Evolutionary conservation across 257 asterid species (phyloP), one percentile per base, ranked within the genome.

Genomic region (Cruciata laevipes): DNA sequence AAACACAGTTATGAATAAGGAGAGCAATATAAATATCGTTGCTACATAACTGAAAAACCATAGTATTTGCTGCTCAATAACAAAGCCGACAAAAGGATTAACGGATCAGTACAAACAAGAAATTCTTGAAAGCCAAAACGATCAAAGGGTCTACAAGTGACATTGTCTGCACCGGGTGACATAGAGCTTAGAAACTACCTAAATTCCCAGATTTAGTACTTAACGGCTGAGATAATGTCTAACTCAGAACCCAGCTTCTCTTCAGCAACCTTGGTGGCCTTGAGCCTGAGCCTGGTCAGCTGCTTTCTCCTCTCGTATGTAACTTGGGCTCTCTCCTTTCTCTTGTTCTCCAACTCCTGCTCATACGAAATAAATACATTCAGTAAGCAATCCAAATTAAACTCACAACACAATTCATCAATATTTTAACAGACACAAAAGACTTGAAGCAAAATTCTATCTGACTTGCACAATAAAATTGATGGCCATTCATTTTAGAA

Each of bases 161-260:
- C 55, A 47, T 59, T 70, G 63, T 51, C 23, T 21, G 60, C 30
- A 47, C 25, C 60, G 63, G 30, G 25, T 60, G 31, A 63, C 63
- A 47, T 10, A 30, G 57, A 40, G 47, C 63, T 47, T 42, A 24
- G 32, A 14, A 44, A n/a, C 67, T 42, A 56, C 49, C 63, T 33
- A 63, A 23, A 3, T 23, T 32, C 42, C 49, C 12, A 12, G 32
- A 16, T 40, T 73, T 16, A 69, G 73, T 77, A 77, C 67, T 73
- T 77, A 63, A 77, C 73, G 20, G 81, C 61, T 7, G 78, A 73
- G 61, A 77, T 59, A 35, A 77, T 63, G 61, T 73, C 75, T 9
- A 77, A 65, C 66, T 77, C 67, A 42, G 81, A 25, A 52, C 81
- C 81, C n/a, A 77, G 70, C 33, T 77, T 73, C 78, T 73, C 78